These are phyloP conservation scores for Ophiostoma tasmaniense DNA, from an alignment of 2,329 filamentous ascomycete genomes.

Conservation along the genomic window DNA sequence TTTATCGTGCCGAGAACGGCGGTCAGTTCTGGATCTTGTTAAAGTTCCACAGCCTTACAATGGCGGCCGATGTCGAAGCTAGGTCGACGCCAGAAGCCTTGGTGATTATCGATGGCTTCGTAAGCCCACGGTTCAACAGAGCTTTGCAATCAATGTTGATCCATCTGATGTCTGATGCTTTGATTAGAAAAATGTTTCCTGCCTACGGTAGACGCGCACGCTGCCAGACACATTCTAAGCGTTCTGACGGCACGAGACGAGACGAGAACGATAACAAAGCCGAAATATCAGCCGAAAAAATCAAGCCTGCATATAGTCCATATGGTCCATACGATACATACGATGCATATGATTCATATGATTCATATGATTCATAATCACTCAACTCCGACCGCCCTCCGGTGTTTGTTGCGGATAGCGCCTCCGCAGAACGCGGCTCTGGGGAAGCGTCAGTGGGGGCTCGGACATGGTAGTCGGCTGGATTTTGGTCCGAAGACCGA, in stretches of 20 bases:
- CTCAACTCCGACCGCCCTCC: constrained; percentile 8
- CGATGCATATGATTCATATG: not conserved
- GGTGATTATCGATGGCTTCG: not conserved
- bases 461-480: constrained; percentile 21
- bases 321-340: too few species aligned
- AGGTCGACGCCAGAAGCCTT: not conserved
- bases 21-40: not conserved
- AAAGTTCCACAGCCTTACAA: not conserved
- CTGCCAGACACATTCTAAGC: not conserved
- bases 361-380: not conserved
- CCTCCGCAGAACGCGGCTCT: constrained; percentile 1
- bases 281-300: not conserved
- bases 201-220: not conserved
- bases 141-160: not conserved
- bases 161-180: not conserved
- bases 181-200: not conserved
- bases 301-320: not conserved
- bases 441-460: not conserved
- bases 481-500: constrained; percentile 23
- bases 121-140: not conserved
- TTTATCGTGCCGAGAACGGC: not conserved
- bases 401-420: not conserved
- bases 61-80: not conserved
- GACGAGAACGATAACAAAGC: not conserved
- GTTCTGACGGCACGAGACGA: not conserved